Evolutionary conservation across 2,329 filamentous ascomycete species (phyloP).

Genomic region (Nigrograna mackinnonii): DNA sequence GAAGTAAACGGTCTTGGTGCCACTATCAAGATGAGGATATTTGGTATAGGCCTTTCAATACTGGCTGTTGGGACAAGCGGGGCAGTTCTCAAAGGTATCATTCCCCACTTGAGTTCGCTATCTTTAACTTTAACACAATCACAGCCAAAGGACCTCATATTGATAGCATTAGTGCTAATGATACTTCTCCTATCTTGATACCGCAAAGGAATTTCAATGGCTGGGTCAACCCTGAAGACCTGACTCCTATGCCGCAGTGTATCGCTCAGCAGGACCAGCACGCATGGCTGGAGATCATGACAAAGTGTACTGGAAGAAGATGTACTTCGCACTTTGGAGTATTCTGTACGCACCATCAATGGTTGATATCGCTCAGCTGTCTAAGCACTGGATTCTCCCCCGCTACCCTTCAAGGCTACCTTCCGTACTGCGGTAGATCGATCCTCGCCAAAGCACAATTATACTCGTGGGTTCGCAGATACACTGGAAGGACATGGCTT

Average conservation of each 20-base stretch:
- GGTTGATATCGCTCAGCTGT: slow-evolving; percentile 35
- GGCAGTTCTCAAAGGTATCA: too few relatives aligned
- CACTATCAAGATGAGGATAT: too few relatives aligned
- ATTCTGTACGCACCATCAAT: slow-evolving; percentile 38
- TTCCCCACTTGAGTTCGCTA: too few relatives aligned
- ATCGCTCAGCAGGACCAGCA: slow-evolving; percentile 37
- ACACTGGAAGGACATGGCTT: slow-evolving; percentile 37
- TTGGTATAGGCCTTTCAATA: too few relatives aligned
- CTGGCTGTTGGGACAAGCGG: too few relatives aligned
- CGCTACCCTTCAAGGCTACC: slow-evolving; percentile 24
- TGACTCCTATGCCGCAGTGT: slow-evolving; percentile 38
- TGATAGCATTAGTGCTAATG: too few relatives aligned
- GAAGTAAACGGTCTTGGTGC: too few relatives aligned
- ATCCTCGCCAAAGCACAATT: slow-evolving; percentile 38
- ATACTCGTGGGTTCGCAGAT: slow-evolving; percentile 26
- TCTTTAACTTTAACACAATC: too few relatives aligned
- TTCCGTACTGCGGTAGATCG: slow-evolving; percentile 32
- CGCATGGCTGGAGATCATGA: slow-evolving; percentile 34
- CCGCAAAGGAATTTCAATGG: slow-evolving; percentile 22
- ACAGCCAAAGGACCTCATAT: too few relatives aligned
- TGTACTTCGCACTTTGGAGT: slow-evolving; percentile 35
- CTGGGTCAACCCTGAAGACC: slow-evolving; percentile 40
- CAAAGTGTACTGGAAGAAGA: slow-evolving; percentile 29
- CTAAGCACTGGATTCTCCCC: slow-evolving; percentile 32
- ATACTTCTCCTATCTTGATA: too few relatives aligned